These are phyloP conservation scores for Prunus padus DNA, from an alignment of 306 rosid species.

Conservation along the genomic window DNA sequence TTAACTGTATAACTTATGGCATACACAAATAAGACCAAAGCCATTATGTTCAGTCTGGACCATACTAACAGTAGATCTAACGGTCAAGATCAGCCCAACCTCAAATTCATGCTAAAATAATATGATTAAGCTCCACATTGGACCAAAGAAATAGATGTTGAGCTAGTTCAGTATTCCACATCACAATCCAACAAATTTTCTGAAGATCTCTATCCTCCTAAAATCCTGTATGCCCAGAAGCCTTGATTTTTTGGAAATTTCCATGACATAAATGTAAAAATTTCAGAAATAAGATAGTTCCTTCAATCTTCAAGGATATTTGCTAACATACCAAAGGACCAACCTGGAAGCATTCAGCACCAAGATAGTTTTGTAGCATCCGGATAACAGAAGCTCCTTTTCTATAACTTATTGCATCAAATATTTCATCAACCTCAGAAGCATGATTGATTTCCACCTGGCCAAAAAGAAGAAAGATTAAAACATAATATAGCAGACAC, in stretches of 20 bases:
- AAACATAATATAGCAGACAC: neutral
- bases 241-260: neutral
- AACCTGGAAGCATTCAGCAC: constrained; percentile 86
- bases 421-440: constrained; percentile 80
- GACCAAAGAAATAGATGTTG: too few species aligned
- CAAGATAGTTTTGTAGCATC: constrained; percentile 92
- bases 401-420: constrained; percentile 82
- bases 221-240: too few species aligned
- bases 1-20: too few species aligned
- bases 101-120: too few species aligned
- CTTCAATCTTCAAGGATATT: neutral
- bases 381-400: constrained; percentile 90
- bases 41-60: too few species aligned
- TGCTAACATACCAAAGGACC: constrained; percentile 24
- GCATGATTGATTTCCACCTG: constrained; percentile 95
- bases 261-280: neutral
- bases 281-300: neutral
- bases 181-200: too few species aligned
- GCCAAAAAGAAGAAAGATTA: constrained; percentile 21
- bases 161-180: too few species aligned
- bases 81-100: too few species aligned
- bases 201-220: too few species aligned
- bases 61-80: too few species aligned
- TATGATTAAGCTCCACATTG: too few species aligned
- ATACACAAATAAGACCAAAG: too few species aligned